phyloP scores from a whole-genome alignment of 768 basidiomycete species.

The Mycena alexandri region DNA sequence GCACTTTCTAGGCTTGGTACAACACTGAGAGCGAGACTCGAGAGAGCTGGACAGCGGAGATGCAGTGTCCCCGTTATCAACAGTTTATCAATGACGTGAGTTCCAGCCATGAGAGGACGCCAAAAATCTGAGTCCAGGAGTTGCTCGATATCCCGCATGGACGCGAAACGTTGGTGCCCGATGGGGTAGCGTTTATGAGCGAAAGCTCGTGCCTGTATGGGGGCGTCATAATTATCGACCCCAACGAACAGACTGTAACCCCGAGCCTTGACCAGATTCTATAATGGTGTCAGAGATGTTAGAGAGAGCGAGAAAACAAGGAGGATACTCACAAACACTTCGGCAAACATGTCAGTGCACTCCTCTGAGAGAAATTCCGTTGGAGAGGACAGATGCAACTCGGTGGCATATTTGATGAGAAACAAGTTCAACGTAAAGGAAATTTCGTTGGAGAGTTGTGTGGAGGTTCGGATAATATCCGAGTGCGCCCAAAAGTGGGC shows the following conservation, averaged over 20 bases:
- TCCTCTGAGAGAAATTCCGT: not conserved
- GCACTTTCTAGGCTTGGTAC: not conserved
- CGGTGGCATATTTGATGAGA: conserved; percentile 19
- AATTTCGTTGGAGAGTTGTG: not conserved
- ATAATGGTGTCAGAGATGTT: not conserved
- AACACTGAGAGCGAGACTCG: not conserved
- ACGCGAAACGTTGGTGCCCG: not conserved
- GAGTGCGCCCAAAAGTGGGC: not conserved
- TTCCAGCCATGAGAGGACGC: conserved; percentile 11
- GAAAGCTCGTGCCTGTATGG: not conserved
- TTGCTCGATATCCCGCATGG: not conserved
- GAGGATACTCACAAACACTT: conserved; percentile 21
- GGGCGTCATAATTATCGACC: conserved; percentile 24
- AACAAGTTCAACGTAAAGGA: not conserved
- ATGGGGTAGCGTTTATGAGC: not conserved
- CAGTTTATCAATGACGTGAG: conserved; percentile 28
- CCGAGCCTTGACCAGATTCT: conserved; percentile 10
- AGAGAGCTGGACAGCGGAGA: not conserved
- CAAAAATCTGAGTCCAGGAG: conserved; percentile 20
- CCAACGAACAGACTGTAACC: conserved; percentile 25
- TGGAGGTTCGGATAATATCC: not conserved
- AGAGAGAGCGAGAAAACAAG: not conserved
- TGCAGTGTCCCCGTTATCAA: conserved; percentile 22
- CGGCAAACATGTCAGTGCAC: not conserved
- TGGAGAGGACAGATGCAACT: conserved; percentile 14